These are phyloP conservation scores for Verticillium dahliae DNA, from an alignment of 2,329 filamentous ascomycete species.

Conservation along the genomic window DNA sequence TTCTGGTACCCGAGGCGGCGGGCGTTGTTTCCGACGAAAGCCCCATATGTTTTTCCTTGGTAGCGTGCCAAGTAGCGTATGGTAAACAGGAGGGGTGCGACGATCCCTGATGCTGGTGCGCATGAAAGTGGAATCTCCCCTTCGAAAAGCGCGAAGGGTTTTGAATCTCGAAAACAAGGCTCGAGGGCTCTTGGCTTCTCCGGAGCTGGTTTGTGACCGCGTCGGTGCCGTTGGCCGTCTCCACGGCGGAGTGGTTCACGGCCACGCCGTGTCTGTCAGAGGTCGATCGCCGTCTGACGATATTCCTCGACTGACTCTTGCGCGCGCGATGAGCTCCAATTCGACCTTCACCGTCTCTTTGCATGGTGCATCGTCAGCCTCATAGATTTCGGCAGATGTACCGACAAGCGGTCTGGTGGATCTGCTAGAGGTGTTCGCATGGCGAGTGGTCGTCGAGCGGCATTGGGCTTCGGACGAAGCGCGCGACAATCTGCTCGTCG, in stretches of 20 bases:
- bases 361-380: background rate
- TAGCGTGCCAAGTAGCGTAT: background rate
- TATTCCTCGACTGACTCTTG: background rate
- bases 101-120: slow-evolving; percentile 13
- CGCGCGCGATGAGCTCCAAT: background rate
- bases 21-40: background rate
- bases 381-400: background rate
- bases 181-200: background rate
- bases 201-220: background rate
- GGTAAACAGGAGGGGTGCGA: slow-evolving; percentile 3
- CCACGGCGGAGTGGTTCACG: background rate
- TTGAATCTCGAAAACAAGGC: background rate
- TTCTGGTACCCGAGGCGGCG: background rate
- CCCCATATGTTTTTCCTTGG: background rate
- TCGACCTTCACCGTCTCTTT: background rate
- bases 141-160: background rate
- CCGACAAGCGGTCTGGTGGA: background rate
- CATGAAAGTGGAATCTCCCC: slow-evolving; percentile 9
- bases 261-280: background rate
- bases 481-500: background rate
- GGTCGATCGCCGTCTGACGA: background rate
- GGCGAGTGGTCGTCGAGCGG: background rate
- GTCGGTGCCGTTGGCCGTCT: background rate
- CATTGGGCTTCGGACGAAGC: background rate
- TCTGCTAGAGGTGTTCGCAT: background rate